Evolutionary conservation across 805 yeast species (phyloP), one percentile per base, ranked within the genome.

Genomic region (Hanseniaspora jakobsenii): DNA sequence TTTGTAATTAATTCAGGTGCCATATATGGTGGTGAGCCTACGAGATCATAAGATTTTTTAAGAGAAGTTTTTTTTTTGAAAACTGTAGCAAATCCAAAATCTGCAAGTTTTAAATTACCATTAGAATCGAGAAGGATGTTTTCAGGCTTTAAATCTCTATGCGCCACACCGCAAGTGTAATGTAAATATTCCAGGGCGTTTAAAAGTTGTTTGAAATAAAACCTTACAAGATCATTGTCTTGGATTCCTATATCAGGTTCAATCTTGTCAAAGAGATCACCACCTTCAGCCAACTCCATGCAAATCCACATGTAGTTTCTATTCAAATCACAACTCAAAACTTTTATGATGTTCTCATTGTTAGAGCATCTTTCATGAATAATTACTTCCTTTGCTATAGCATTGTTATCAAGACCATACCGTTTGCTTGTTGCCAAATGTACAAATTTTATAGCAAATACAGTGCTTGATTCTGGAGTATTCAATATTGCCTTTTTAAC

Each of bases 1-100:
- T 62, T 61, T 16, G 53, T 51, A 17, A 70, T 60, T 16, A 81
- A 70, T 53, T 81, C 91, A 2, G 91, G 91, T 1, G 91, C 89
- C 66, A 78, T 71, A 55, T 81, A 81, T 5, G 86, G 87, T 1
- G 83, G 81, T 1, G 82, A 76, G 0, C 89, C 81, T 58, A 85
- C 73, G 26, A 78, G 69, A 23, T 77, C 71, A 19, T 61, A 56
- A 31, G 76, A 69, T 30, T 63, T 66, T 32, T 70, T 69, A 3
- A 32, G 10, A 2, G n/a, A 21, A 17, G 17, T 35, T 23, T 40
- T 40, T 19, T 40, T 40, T 50, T 63, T 67, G 53, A 69, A 78
- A 7, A 75, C 73, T 24, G 77, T 70, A 0, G 87, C 85, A 13
- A 81, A 61, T 0, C 91, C 91, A 61, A 81, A 81, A 60, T 81